Percentiles rank a stretch among this genome's conserved stretches.
These are phyloP conservation scores for Polytrichum commune DNA, from an alignment of 225 moss, liverwort and hornwort genomes.

Conservation along the genomic window DNA sequence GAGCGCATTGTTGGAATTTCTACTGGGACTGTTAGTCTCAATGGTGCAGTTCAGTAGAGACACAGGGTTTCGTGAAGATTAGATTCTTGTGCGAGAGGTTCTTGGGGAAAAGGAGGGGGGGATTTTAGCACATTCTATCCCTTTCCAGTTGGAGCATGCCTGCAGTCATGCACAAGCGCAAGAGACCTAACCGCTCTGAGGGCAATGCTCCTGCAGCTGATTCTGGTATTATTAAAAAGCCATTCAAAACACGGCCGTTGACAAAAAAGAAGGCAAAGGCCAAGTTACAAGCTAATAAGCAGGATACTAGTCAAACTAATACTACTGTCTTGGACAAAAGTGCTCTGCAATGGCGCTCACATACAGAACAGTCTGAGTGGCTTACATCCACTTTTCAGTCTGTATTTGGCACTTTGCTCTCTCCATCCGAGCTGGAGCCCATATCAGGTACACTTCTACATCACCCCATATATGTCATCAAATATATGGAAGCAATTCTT, in stretches of 20 bases:
- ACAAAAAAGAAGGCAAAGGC: constrained; percentile 61
- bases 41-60: too few species aligned
- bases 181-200: constrained; percentile 3
- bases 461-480: too few species aligned
- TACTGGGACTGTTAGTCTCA: too few species aligned
- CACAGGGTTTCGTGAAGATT: too few species aligned
- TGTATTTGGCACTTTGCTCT: constrained; percentile 47
- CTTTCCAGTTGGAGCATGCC: constrained; percentile 4
- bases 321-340: constrained; percentile 27
- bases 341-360: constrained; percentile 56
- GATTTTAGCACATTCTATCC: too few species aligned
- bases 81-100: too few species aligned
- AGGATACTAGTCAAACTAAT: constrained; percentile 5
- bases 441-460: constrained; percentile 41
- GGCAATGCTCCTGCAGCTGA: constrained; percentile 2
- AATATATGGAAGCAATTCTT: neutral
- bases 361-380: constrained; percentile 65
- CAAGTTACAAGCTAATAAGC: constrained; percentile 9
- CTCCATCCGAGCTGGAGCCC: constrained; percentile 43
- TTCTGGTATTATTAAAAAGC: constrained; percentile 29
- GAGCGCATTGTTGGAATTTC: too few species aligned
- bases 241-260: constrained; percentile 54
- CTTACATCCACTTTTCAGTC: constrained; percentile 49
- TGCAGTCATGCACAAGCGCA: constrained; percentile 30
- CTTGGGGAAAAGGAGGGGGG: too few species aligned